phyloP scores from a whole-genome alignment of 1,139 yeast genomes.

The Kurtzmaniella quercitrusa region DNA sequence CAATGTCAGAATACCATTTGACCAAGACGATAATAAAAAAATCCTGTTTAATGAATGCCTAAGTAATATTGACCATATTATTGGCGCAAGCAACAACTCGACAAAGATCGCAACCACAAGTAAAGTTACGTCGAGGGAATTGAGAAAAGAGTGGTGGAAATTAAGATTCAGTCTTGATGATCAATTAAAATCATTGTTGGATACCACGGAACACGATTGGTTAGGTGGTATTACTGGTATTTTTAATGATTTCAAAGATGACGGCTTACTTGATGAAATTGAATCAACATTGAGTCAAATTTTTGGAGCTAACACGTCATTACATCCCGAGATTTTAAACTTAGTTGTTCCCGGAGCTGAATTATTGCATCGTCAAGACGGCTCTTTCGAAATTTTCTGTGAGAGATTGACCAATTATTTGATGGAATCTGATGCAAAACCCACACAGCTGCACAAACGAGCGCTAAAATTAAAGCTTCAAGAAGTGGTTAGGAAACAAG shows the following conservation, averaged over 20 bases:
- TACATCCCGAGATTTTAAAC: not conserved
- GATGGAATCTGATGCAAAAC: not conserved
- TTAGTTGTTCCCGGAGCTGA: not conserved
- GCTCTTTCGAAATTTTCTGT: not conserved
- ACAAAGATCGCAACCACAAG: constrained; percentile 53
- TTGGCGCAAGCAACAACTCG: constrained; percentile 55
- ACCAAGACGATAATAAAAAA: constrained; percentile 20
- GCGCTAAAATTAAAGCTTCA: not conserved
- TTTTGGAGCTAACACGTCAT: not conserved
- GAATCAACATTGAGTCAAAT: not conserved
- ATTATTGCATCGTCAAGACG: not conserved
- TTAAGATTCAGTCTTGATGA: constrained; percentile 60
- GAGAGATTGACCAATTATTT: not conserved
- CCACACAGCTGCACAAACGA: not conserved
- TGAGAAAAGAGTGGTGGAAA: constrained; percentile 77
- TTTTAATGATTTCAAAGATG: constrained; percentile 34
- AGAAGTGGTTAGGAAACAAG: not conserved
- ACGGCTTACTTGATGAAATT: not conserved
- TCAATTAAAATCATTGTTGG: constrained; percentile 49
- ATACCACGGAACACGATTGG: constrained; percentile 63
- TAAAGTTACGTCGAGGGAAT: constrained; percentile 50
- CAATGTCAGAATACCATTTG: constrained; percentile 58
- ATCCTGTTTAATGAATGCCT: constrained; percentile 47
- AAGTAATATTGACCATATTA: constrained; percentile 45
- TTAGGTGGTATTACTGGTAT: constrained; percentile 75